Conservation (phyloP, 2,329 filamentous ascomycete genomes). For the Coleophoma cylindrospora region DNA sequence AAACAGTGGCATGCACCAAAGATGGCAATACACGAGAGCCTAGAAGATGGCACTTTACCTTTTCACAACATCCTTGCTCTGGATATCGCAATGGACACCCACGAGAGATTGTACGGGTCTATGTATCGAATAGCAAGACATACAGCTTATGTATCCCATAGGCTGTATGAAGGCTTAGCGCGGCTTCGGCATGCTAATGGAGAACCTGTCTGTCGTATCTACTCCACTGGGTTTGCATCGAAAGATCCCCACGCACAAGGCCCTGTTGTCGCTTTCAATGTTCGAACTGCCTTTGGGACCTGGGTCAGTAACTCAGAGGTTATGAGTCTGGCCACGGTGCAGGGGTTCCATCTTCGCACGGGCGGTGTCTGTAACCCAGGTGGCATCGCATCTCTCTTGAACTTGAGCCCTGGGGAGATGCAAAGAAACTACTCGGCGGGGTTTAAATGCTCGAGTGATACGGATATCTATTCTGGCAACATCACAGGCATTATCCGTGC, state of each 20-base stretch:
- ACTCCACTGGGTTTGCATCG: constrained; percentile 27
- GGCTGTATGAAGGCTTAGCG: constrained; percentile 43
- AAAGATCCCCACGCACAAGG: constrained; percentile 45
- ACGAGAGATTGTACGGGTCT: constrained; percentile 63
- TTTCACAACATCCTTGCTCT: constrained; percentile 86
- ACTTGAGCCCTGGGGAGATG: constrained; percentile 75
- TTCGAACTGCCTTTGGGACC: constrained; percentile 60
- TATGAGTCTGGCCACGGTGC: constrained; percentile 77
- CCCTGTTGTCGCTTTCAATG: constrained; percentile 79
- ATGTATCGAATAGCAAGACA: constrained; percentile 68
- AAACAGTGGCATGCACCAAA: constrained; percentile 79
- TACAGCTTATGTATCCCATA: constrained; percentile 56
- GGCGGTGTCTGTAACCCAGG: constrained; percentile 92
- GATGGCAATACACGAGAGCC: constrained; percentile 66
- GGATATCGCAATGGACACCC: constrained; percentile 65
- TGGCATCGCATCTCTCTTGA: constrained; percentile 70
- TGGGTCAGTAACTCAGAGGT: constrained; percentile 83
- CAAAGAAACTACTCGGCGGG: constrained; percentile 79
- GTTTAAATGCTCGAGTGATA: constrained; percentile 76
- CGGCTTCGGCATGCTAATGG: constrained; percentile 47
- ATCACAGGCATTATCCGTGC: constrained; percentile 82
- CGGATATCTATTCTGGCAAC: constrained; percentile 77
- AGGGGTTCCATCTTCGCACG: constrained; percentile 78
- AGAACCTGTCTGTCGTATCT: constrained; percentile 23
- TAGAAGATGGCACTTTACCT: constrained; percentile 88